Percentiles rank a stretch among this genome's conserved stretches.
Conservation (phyloP, 2,329 filamentous ascomycete species). For the Pezicula radicicola region DNA sequence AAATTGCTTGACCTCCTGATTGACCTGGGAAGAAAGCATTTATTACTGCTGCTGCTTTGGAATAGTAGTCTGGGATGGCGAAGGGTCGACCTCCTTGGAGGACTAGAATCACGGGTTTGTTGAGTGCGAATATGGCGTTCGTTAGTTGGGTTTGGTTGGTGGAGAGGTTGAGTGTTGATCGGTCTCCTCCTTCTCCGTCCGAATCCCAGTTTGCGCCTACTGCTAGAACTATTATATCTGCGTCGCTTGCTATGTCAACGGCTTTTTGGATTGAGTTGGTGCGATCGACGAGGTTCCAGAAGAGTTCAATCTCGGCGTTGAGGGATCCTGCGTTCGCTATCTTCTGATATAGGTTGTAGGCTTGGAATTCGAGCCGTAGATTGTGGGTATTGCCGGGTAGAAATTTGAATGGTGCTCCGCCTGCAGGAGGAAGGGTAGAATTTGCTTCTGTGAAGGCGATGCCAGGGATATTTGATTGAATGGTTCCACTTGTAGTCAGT, state of each 20-base stretch:
- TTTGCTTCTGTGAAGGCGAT: constrained; percentile 34
- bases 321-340: constrained; percentile 36
- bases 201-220: constrained; percentile 42
- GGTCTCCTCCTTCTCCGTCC: constrained; percentile 40
- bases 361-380: constrained; percentile 39
- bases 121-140: constrained; percentile 32
- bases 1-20: constrained; percentile 20
- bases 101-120: constrained; percentile 38
- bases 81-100: constrained; percentile 40
- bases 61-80: constrained; percentile 36
- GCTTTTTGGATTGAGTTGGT: constrained; percentile 29
- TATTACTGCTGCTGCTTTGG: constrained; percentile 35
- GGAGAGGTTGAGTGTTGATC: constrained; percentile 34
- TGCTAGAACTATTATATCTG: constrained; percentile 37
- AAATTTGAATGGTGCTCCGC: constrained; percentile 35
- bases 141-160: constrained; percentile 35
- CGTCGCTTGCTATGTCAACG: constrained; percentile 29
- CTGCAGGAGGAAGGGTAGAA: constrained; percentile 32
- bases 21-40: constrained; percentile 28
- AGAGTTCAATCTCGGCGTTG: constrained; percentile 39
- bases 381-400: constrained; percentile 29
- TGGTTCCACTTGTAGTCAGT: constrained; percentile 24
- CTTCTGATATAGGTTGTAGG: constrained; percentile 37
- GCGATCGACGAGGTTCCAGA: constrained; percentile 42
- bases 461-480: constrained; percentile 38